Percentiles rank a stretch among this genome's conserved stretches.
These are phyloP conservation scores for Gracilaria vermiculophylla DNA, from an alignment of 23 red algal genomes.

Conservation along the genomic window DNA sequence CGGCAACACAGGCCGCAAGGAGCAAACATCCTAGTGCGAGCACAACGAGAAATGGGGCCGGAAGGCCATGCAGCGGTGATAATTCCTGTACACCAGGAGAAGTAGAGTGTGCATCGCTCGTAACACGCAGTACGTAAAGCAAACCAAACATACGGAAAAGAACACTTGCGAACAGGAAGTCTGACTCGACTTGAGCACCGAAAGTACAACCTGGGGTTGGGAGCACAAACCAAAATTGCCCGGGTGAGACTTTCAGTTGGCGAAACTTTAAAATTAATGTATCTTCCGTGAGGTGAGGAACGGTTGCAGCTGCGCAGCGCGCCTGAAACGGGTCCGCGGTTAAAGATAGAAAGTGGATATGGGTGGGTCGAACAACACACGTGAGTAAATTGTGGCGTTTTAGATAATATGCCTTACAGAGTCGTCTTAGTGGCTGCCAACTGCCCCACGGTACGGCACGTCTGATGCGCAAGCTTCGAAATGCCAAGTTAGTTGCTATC, in stretches of 20 bases:
- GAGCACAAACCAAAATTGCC: too few relatives aligned
- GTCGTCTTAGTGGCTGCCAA: too few relatives aligned
- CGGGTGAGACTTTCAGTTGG: too few relatives aligned
- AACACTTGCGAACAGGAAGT: background rate
- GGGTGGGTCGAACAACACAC: background rate
- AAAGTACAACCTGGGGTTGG: background rate
- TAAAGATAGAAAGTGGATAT: too few relatives aligned
- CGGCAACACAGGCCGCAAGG: slow-evolving; percentile 80
- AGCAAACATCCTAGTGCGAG: slow-evolving; percentile 72
- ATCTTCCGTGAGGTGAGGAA: background rate
- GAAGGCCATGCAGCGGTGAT: slow-evolving; percentile 53
- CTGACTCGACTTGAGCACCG: background rate
- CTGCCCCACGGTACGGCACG: too few relatives aligned
- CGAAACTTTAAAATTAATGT: background rate
- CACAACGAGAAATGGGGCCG: slow-evolving; percentile 45
- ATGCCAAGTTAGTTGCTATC: too few relatives aligned
- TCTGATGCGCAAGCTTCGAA: too few relatives aligned
- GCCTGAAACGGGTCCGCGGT: too few relatives aligned
- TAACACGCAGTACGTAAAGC: background rate
- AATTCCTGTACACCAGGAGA: background rate
- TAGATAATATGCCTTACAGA: background rate
- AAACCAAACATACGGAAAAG: background rate
- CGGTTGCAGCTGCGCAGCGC: too few relatives aligned
- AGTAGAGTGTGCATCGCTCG: background rate
- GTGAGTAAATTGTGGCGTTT: background rate